These are phyloP conservation scores for Rhododendron mucronatum DNA, from an alignment of 148 eudicot genomes.

Conservation along the genomic window DNA sequence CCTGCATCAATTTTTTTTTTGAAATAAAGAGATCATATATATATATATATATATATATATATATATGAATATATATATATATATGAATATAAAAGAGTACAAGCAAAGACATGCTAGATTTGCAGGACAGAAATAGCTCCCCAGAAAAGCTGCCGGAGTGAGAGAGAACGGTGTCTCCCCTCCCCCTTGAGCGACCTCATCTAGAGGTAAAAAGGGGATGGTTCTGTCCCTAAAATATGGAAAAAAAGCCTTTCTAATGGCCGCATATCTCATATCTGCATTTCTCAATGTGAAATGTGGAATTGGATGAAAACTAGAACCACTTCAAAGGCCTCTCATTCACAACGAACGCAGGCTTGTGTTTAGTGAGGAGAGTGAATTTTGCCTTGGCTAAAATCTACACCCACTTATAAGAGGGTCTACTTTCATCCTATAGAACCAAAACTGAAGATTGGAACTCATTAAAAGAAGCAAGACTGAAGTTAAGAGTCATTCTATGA, in stretches of 20 bases:
- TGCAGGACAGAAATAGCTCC: too few relatives aligned
- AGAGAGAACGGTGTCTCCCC: too few relatives aligned
- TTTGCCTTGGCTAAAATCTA: neutral
- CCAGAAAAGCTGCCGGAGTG: too few relatives aligned
- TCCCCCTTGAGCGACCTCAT: neutral
- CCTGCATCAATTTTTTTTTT: neutral
- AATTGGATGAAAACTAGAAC: neutral
- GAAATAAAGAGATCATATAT: too few relatives aligned
- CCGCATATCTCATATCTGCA: neutral
- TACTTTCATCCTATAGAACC: neutral
- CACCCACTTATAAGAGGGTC: neutral
- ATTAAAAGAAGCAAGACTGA: neutral
- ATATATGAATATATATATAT: too few relatives aligned
- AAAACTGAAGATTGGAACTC: neutral
- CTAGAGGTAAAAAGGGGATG: neutral
- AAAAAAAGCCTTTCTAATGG: neutral
- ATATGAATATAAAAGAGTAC: too few relatives aligned
- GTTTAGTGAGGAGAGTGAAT: neutral
- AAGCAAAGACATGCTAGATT: too few relatives aligned
- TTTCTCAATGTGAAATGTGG: neutral
- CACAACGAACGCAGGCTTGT: neutral
- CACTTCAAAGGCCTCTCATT: neutral
- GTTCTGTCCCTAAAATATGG: neutral
- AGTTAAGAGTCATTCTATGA: neutral
- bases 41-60: too few relatives aligned